A percentile compares a stretch with the other conserved stretches of the same genome.
These are phyloP conservation scores for Tardiomyces blankii DNA, from an alignment of 1,139 yeast genomes.

Conservation along the genomic window DNA sequence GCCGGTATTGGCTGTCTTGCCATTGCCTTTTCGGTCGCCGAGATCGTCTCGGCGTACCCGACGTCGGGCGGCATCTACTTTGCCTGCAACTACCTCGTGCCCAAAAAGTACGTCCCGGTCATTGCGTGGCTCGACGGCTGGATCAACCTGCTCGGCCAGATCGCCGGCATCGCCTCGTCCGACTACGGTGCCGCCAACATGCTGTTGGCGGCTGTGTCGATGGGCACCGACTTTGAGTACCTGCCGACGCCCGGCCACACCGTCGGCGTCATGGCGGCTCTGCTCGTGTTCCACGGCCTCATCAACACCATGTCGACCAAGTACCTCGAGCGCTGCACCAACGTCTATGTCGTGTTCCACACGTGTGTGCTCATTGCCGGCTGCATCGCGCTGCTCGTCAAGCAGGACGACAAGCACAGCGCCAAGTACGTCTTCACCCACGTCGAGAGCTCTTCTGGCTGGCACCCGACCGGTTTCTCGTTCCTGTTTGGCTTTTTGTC, in stretches of 20 bases:
- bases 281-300: conserved; percentile 30
- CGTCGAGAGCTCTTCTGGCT: conserved; percentile 23
- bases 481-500: conserved; percentile 15
- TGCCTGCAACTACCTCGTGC: conserved; percentile 13
- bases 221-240: conserved; percentile 30
- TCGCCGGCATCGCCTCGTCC: conserved; percentile 33
- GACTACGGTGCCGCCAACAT: conserved; percentile 29
- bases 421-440: conserved; percentile 24
- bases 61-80: conserved; percentile 64
- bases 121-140: conserved; percentile 36
- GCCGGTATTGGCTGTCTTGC: conserved; percentile 30
- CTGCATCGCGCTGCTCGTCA: conserved; percentile 21
- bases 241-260: conserved; percentile 31
- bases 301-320: conserved; percentile 34
- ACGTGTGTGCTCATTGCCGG: conserved; percentile 31
- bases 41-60: conserved; percentile 58
- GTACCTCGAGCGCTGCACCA: conserved; percentile 30
- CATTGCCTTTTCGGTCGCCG: conserved; percentile 55
- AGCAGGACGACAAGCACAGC: conserved; percentile 19
- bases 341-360: conserved; percentile 33
- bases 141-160: conserved; percentile 34
- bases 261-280: conserved; percentile 34
- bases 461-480: conserved; percentile 18
- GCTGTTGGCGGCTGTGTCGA: conserved; percentile 32
- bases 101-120: conserved; percentile 11